phyloP scores from a whole-genome alignment of 2,329 filamentous ascomycete genomes.

The Conoideocrella luteorostrata region DNA sequence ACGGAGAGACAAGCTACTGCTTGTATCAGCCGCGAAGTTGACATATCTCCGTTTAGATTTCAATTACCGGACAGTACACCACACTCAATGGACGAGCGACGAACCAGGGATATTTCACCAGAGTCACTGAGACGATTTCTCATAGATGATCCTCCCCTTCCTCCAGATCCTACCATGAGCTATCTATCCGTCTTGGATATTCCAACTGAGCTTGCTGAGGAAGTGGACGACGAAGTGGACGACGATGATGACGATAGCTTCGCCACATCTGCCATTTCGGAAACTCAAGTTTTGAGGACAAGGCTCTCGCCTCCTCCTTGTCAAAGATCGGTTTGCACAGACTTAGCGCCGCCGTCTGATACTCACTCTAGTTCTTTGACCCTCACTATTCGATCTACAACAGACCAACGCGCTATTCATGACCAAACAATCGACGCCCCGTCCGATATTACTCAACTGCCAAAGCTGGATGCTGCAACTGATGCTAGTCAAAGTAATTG shows the following conservation, averaged over 20 bases:
- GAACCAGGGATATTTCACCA: slow-evolving; percentile 47
- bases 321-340: slow-evolving; percentile 28
- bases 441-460: slow-evolving; percentile 8
- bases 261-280: slow-evolving; percentile 43
- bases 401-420: slow-evolving; percentile 9
- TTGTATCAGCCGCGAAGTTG: background rate
- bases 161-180: slow-evolving; percentile 19
- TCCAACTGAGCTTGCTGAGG: slow-evolving; percentile 29
- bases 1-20: background rate
- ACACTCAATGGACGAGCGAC: slow-evolving; percentile 30
- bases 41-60: background rate
- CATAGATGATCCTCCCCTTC: slow-evolving; percentile 35
- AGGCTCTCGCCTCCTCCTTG: slow-evolving; percentile 48
- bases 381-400: slow-evolving; percentile 16
- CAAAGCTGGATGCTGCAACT: slow-evolving; percentile 17
- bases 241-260: slow-evolving; percentile 59
- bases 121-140: slow-evolving; percentile 48
- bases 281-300: slow-evolving; percentile 37
- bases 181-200: slow-evolving; percentile 27
- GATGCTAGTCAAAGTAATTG: slow-evolving; percentile 15
- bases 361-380: slow-evolving; percentile 19
- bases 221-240: slow-evolving; percentile 32
- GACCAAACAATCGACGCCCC: slow-evolving; percentile 15
- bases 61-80: background rate
- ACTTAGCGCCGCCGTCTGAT: slow-evolving; percentile 15